Base-by-base conservation (phyloP, 2,329 filamentous ascomycete species). In the Penicillium capsulatum region DNA sequence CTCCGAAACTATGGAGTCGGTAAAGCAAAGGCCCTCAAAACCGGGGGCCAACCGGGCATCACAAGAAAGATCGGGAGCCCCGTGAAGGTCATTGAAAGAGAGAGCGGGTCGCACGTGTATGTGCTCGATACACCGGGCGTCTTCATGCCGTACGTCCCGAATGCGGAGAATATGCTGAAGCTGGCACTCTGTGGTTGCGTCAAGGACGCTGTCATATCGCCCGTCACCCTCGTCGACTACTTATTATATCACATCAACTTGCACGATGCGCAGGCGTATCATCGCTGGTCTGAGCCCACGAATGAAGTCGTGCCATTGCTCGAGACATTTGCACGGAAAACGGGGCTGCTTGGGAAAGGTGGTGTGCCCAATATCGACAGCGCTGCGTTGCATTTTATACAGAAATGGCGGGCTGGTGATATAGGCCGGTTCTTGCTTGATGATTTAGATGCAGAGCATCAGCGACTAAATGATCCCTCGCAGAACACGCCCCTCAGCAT, bases 71-170 rank as follows among this genome's bases (percentile, higher is more conserved):
- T 98, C 28, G 79, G 81, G 13, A 86, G 79, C 3, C 81, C 85
- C 0, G 89, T 98, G 17, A 91, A 92, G 57, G 84, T 98, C 48
- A 73, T 83, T 22, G 79, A 81, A 27, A 71, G 64, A 54, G 68
- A 68, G 30, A 66, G 68, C 7, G 70, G 68, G 3, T 64, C 76
- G 31, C 83, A 83, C 30, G 83, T 95, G 4, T 95, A 92, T 61
- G 69, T 97, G 30, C 71, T 94, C 33, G 92, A 98, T 66, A 96
- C 91, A 0, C 92, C 92, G 0, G 92, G 92, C 33, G 90, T 98
- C 7, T 98, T 97, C 64, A 80, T 96, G 43, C 92, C 92, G 0
- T 95, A 94, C 61, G 84, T 97, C 17, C 77, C 83, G 0, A 80
- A 94, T 57, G 77, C 85, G 11, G 84, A 92, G 61, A 80, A 82